Evolutionary conservation across 164 flowering plant genomes (phyloP).

Genomic region (Buxus sempervirens): DNA sequence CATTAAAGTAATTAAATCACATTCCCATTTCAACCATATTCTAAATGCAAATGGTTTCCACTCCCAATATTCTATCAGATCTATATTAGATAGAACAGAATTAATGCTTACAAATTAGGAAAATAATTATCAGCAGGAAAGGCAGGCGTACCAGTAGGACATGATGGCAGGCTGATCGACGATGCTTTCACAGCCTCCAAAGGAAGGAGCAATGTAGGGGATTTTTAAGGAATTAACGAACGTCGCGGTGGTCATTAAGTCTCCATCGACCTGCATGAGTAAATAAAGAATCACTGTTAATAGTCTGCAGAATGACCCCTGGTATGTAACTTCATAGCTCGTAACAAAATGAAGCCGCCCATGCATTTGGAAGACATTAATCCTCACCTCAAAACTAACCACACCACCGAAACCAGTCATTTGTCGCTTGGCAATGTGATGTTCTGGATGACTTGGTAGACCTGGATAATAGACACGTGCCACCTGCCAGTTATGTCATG

Average conservation of each 20-base stretch:
- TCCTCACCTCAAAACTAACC: conserved; percentile 91
- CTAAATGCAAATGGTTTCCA: too few species aligned
- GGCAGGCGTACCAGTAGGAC: conserved; percentile 82
- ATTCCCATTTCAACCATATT: too few species aligned
- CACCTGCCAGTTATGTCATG: conserved; percentile 46
- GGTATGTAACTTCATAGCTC: too few species aligned
- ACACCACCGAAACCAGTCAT: conserved; percentile 99
- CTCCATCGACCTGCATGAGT: conserved; percentile 72
- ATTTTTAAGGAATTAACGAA: conserved; percentile 78
- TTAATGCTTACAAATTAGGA: too few species aligned
- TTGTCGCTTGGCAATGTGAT: conserved; percentile 70
- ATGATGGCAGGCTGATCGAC: conserved; percentile 94
- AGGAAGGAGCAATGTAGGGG: conserved; percentile 93
- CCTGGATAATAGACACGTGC: conserved; percentile 86
- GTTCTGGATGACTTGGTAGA: conserved; percentile 88
- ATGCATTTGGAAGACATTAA: not conserved
- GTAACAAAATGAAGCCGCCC: not conserved
- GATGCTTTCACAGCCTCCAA: conserved; percentile 99
- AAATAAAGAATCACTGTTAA: not conserved
- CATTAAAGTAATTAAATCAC: too few species aligned
- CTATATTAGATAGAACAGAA: too few species aligned
- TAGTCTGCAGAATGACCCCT: not conserved
- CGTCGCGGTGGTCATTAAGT: conserved; percentile 54
- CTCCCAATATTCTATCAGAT: too few species aligned
- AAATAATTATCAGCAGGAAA: not conserved